A percentile compares a stretch with the other conserved stretches of the same genome.
Evolutionary conservation across 345 rosid genomes (phyloP).

Genomic region (Sapria himalayana): DNA sequence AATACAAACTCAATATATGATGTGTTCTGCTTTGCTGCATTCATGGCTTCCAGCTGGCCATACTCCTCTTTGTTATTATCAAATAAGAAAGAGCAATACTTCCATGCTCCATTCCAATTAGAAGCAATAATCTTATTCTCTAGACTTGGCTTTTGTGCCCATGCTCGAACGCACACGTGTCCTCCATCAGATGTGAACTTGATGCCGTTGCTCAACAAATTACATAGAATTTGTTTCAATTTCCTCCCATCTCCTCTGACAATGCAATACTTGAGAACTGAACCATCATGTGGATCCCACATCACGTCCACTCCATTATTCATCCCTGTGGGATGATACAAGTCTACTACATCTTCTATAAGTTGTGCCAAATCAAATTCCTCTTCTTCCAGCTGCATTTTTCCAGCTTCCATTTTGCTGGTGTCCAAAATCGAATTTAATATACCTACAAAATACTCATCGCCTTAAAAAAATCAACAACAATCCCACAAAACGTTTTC

Average conservation of each 20-base stretch:
- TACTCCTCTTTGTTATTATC: constrained; percentile 6
- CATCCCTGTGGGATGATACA: constrained; percentile 13
- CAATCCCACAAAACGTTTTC: too few relatives aligned
- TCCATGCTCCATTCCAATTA: constrained; percentile 4
- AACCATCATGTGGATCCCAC: constrained; percentile 18
- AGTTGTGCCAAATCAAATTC: constrained; percentile 15
- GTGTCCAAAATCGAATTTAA: constrained; percentile 16
- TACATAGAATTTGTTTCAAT: constrained; percentile 18
- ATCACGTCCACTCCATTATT: constrained; percentile 16
- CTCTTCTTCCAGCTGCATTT: constrained; percentile 10
- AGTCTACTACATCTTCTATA: constrained; percentile 17
- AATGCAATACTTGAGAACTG: constrained; percentile 8
- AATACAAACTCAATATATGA: constrained; percentile 32
- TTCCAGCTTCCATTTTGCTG: constrained; percentile 22
- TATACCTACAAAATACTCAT: constrained; percentile 10
- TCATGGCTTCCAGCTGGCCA: constrained; percentile 10
- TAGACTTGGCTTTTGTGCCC: constrained; percentile 10
- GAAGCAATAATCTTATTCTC: constrained; percentile 14
- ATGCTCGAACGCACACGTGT: constrained; percentile 12
- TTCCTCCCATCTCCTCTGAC: constrained; percentile 14
- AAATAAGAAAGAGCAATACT: constrained; percentile 10
- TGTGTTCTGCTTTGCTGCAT: constrained; percentile 9
- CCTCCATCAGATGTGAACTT: constrained; percentile 21
- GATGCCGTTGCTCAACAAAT: constrained; percentile 15
- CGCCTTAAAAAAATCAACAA: background rate